Evolutionary conservation across 768 basidiomycete species (phyloP), one percentile per base, ranked within the genome.

Genomic region (Suillus tomentosus): DNA sequence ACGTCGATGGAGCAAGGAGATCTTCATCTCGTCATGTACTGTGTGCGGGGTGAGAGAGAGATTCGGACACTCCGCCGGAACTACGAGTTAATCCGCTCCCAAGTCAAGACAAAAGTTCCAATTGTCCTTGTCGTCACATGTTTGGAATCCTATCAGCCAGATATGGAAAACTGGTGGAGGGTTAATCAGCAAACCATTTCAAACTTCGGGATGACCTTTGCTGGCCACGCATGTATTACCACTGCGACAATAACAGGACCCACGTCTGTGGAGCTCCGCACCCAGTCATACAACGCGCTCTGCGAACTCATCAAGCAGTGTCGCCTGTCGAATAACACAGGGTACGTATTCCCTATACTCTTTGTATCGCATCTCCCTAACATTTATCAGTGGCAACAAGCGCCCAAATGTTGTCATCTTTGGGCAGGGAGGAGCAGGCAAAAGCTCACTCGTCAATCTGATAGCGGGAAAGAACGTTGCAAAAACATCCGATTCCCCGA

Each of bases 21-120:
- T 3, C 68, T 82, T 27, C 77, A 72, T 65, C 76, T 83, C 27
- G 67, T 82, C 39, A 65, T 82, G 5, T 79, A 76, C 64, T 76
- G 76, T 53, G 72, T 80, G 63, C 75, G 77, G 19, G 78, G 71
- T 37, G 78, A 80, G 3, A 70, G 76, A 31, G 73, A 80, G 71
- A 78, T 68, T 34, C 75, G 75, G 10, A 68, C 75, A 4, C 68
- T 75, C 37, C 68, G 73, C n/a, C 72, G 70, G 42, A 80, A 81
- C 58, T 81, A 79, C 69, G 69, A 68, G 61, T 62, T 48, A 78
- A 10, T 73, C 80, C 67, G 62, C 40, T 73, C 80, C 54, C 75
- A 82, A 58, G 79, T 80, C 55, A 67, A 68, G 17, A 64, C 68
- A n/a, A 62, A 67, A 10, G 81, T 78, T 1, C 78, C 75, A 11